phyloP scores from a whole-genome alignment of 2,329 filamentous ascomycete genomes.

The Pyricularia pennisetigena region DNA sequence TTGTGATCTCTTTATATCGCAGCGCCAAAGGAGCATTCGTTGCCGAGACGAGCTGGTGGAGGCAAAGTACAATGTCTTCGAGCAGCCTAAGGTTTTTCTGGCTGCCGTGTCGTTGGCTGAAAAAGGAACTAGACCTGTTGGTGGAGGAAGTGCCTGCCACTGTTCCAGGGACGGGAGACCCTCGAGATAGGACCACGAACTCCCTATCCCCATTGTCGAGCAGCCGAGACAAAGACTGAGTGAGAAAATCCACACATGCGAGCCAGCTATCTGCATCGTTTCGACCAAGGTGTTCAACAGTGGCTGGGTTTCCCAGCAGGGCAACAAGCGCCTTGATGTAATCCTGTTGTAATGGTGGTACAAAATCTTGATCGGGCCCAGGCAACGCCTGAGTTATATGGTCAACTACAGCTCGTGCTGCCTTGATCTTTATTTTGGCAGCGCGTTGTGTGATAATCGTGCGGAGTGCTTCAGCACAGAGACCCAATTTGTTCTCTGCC shows the following conservation, averaged over 20 bases:
- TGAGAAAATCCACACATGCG: slow-evolving; percentile 59
- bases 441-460: slow-evolving; percentile 61
- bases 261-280: slow-evolving; percentile 54
- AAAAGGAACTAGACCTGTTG: slow-evolving; percentile 17
- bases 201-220: slow-evolving; percentile 30
- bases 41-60: slow-evolving; percentile 53
- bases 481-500: slow-evolving; percentile 49
- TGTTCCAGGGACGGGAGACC: slow-evolving; percentile 34
- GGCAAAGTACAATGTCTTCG: slow-evolving; percentile 52
- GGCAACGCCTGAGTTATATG: slow-evolving; percentile 72
- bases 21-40: slow-evolving; percentile 58
- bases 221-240: slow-evolving; percentile 47
- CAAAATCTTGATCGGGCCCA: slow-evolving; percentile 48
- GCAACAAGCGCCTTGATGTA: slow-evolving; percentile 68
- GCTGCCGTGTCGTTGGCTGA: slow-evolving; percentile 9
- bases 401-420: slow-evolving; percentile 66
- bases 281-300: slow-evolving; percentile 67
- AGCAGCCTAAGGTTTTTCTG: slow-evolving; percentile 11
- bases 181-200: slow-evolving; percentile 19
- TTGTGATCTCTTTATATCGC: slow-evolving; percentile 45
- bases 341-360: slow-evolving; percentile 61
- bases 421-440: slow-evolving; percentile 61
- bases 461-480: slow-evolving; percentile 63
- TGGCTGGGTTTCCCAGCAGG: slow-evolving; percentile 62
- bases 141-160: slow-evolving; percentile 18